phyloP scores from a whole-genome alignment of 2,329 filamentous ascomycete species.

The Neofusicoccum laricinum region DNA sequence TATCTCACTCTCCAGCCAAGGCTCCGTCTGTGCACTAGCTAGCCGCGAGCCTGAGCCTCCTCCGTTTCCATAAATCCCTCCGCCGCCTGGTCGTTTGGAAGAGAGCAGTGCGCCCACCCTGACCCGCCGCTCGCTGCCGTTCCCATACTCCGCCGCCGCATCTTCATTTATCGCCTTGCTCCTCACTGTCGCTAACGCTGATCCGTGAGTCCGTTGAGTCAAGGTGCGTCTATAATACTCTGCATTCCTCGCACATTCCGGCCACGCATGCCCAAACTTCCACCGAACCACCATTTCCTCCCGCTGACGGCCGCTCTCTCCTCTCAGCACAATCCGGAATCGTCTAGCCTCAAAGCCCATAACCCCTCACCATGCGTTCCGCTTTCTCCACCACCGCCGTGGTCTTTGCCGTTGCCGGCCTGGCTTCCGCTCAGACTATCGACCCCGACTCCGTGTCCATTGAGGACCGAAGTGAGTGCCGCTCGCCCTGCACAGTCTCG shows the following conservation, averaged over 20 bases:
- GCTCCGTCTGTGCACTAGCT: conserved; percentile 9
- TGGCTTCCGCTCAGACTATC: conserved; percentile 57
- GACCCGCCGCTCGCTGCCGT: neutral
- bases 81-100: neutral
- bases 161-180: neutral
- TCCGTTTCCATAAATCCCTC: conserved; percentile 13
- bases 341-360: neutral
- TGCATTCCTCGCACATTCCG: conserved; percentile 12
- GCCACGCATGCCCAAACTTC: neutral
- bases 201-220: neutral
- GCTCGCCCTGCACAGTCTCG: neutral
- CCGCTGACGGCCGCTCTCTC: neutral
- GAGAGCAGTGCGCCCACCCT: neutral
- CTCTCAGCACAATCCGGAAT: neutral
- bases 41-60: conserved; percentile 11
- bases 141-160: no score
- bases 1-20: conserved; percentile 2
- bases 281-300: neutral
- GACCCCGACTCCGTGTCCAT: conserved; percentile 60
- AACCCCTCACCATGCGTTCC: conserved; percentile 39
- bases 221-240: conserved; percentile 5
- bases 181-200: conserved; percentile 9
- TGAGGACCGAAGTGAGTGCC: conserved; percentile 51
- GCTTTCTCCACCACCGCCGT: conserved; percentile 50
- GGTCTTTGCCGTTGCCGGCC: conserved; percentile 49